Evolutionary conservation across 495 filamentous ascomycete genomes (phyloP).

Genomic region (Neurospora sp.): DNA sequence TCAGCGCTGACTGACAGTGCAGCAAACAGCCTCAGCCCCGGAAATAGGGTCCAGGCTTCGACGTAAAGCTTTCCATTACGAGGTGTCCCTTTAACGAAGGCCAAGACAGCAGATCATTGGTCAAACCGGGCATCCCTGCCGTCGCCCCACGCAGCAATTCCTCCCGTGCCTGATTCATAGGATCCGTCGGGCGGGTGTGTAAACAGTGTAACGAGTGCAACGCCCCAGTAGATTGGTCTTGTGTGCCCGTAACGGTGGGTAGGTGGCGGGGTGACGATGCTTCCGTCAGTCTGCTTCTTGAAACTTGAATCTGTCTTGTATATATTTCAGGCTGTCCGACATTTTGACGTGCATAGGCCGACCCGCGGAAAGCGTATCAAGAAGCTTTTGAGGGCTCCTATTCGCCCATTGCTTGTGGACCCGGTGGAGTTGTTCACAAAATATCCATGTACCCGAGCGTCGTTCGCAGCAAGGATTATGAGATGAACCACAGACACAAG

Average conservation of each 20-base stretch:
- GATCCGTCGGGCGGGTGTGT: neutral
- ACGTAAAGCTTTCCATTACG: neutral
- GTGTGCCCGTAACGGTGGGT: neutral
- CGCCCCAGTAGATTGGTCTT: neutral
- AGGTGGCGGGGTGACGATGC: neutral
- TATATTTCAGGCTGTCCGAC: neutral
- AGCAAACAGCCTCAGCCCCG: neutral
- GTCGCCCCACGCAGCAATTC: neutral
- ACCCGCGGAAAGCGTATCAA: neutral
- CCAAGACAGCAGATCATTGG: neutral
- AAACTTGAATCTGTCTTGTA: neutral
- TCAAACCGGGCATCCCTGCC: neutral
- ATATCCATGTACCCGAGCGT: neutral
- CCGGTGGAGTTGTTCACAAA: neutral
- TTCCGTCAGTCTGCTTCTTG: neutral
- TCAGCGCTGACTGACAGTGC: neutral
- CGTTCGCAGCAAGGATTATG: neutral
- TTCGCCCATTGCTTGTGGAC: neutral
- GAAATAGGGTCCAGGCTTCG: neutral
- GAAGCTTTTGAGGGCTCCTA: neutral
- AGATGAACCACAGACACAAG: neutral
- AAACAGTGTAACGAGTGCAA: neutral
- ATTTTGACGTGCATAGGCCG: neutral
- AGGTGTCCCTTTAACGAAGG: neutral
- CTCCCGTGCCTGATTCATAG: neutral